phyloP scores from a whole-genome alignment of 257 asterid species.

The Capsicum baccatum region DNA sequence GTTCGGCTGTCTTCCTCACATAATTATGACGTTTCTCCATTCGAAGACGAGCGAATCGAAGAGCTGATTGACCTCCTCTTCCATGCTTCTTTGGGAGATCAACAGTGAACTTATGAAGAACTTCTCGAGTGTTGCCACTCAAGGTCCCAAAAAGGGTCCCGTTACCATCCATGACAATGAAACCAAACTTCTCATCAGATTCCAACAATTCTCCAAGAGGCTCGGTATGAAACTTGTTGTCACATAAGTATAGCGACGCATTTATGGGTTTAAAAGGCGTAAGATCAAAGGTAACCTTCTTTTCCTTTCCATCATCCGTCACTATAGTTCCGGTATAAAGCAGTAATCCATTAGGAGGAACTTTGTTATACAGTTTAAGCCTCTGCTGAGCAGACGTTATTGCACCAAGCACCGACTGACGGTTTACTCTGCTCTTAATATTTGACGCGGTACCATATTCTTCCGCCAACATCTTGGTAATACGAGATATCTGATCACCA shows the following conservation, averaged over 20 bases:
- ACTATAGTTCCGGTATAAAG: constrained; percentile 50
- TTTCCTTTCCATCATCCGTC: constrained; percentile 57
- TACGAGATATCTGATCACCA: constrained; percentile 54
- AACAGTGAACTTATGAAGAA: constrained; percentile 55
- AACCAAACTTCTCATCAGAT: constrained; percentile 58
- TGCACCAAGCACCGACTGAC: constrained; percentile 54
- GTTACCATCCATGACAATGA: constrained; percentile 58
- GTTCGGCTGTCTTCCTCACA: constrained; percentile 56
- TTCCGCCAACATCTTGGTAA: constrained; percentile 52
- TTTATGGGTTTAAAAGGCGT: constrained; percentile 55
- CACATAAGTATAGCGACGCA: constrained; percentile 53
- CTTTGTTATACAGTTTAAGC: constrained; percentile 51
- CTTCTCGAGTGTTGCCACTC: constrained; percentile 55
- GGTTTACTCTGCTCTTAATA: constrained; percentile 54
- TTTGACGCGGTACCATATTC: constrained; percentile 59
- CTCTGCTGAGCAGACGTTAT: constrained; percentile 56
- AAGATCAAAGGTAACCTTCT: constrained; percentile 53
- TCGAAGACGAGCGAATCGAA: constrained; percentile 57
- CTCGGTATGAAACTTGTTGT: constrained; percentile 54
- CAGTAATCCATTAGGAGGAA: constrained; percentile 52
- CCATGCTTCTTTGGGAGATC: constrained; percentile 60
- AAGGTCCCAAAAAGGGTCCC: constrained; percentile 58
- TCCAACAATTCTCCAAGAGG: constrained; percentile 52
- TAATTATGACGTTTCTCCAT: constrained; percentile 59
- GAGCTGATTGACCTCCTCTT: constrained; percentile 60